Percentiles rank a stretch among this genome's conserved stretches.
Conservation (phyloP, 495 filamentous ascomycete genomes). For the Pseudoneurospora amorphoporcata region DNA sequence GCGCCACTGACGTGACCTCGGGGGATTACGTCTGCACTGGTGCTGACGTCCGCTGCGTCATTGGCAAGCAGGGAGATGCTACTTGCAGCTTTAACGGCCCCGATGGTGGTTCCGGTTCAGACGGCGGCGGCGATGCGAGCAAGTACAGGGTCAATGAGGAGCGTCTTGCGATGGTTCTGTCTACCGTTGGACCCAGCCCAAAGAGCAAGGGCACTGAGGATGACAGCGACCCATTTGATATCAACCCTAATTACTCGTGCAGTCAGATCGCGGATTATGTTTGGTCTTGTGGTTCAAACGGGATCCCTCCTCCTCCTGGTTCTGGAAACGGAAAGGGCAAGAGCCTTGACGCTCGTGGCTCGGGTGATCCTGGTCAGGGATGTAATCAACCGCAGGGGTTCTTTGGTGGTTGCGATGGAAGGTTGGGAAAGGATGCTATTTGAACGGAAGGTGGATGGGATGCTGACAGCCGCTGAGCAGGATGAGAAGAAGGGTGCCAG, state of each 20-base stretch:
- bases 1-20: neutral
- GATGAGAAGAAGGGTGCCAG: neutral
- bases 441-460: neutral
- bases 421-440: neutral
- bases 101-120: neutral
- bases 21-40: neutral
- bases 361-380: neutral
- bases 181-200: neutral
- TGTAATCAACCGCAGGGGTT: neutral
- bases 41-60: neutral
- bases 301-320: neutral
- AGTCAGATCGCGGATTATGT: neutral
- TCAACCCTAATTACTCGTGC: neutral
- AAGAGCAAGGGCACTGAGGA: neutral
- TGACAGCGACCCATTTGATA: neutral
- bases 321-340: neutral
- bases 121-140: neutral
- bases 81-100: neutral
- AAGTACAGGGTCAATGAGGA: neutral
- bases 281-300: neutral
- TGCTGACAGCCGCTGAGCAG: neutral
- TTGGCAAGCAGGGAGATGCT: neutral
- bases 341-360: neutral
- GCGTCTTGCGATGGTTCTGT: neutral
- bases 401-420: neutral